Evolutionary conservation across 2,329 filamentous ascomycete species (phyloP).

Genomic region (Talaromyces rugulosus): DNA sequence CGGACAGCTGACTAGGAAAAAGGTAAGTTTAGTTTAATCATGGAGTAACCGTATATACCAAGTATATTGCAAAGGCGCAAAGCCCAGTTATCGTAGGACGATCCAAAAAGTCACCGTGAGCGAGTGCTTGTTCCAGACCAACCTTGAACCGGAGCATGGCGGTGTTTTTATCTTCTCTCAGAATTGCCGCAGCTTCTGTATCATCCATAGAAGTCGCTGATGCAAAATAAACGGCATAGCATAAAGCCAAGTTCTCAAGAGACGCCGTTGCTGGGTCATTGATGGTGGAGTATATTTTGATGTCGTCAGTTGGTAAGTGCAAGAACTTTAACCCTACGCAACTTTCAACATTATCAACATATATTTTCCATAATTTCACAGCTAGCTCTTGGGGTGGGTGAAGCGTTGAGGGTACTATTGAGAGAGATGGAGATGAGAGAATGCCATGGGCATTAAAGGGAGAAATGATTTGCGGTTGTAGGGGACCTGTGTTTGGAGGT

Average conservation of each 20-base stretch:
- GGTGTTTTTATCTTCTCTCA: constrained; percentile 11
- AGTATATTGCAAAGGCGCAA: constrained; percentile 34
- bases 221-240: constrained; percentile 26
- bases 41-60: constrained; percentile 21
- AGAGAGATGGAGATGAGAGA: constrained; percentile 17
- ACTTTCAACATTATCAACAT: constrained; percentile 24
- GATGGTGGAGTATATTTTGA: constrained; percentile 25
- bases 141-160: constrained; percentile 20
- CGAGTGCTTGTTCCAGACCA: constrained; percentile 36
- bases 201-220: constrained; percentile 16
- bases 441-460: constrained; percentile 20
- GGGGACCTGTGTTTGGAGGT: constrained; percentile 10
- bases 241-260: constrained; percentile 20
- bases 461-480: not conserved
- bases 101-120: constrained; percentile 39
- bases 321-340: constrained; percentile 22
- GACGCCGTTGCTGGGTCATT: constrained; percentile 17
- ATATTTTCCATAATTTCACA: constrained; percentile 26
- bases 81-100: constrained; percentile 31
- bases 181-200: constrained; percentile 16
- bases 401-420: constrained; percentile 15
- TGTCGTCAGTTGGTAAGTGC: constrained; percentile 25
- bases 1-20: constrained; percentile 16
- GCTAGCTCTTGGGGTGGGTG: constrained; percentile 21
- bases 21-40: not conserved